Base-by-base conservation (phyloP, 2,329 filamentous ascomycete genomes). In the Gliomastix tumulicola region DNA sequence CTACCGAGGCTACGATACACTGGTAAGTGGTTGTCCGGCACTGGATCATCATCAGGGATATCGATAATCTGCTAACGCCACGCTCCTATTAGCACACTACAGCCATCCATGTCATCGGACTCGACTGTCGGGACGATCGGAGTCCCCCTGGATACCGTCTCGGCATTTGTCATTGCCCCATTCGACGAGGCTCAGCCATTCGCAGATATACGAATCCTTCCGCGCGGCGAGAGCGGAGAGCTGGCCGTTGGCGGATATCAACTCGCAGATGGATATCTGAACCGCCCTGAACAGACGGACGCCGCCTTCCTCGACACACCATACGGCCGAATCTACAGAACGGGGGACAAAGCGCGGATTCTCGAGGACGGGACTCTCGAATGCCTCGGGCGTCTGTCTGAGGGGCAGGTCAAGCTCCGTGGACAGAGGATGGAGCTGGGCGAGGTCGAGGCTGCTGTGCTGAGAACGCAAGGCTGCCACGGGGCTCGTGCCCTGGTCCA, bases 1-100 rank as follows among this genome's bases (percentile, higher is more conserved):
- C 89, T 2, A 96, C 89, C 0, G 89, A 96, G 61, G 87, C 87
- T 7, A 79, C 88, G 0, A 94, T 96, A 39, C 89, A 96, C 54
- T 96, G 75, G 71, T 73, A 51, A 57, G 62, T 45, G n/a, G n/a
- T n/a, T n/a, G n/a, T n/a, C n/a, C n/a, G n/a, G n/a, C n/a, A n/a
- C n/a, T n/a, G n/a, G n/a, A n/a, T n/a, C n/a, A n/a, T n/a, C n/a
- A n/a, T n/a, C n/a, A n/a, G n/a, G n/a, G n/a, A n/a, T n/a, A n/a
- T n/a, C n/a, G n/a, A n/a, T n/a, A n/a, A n/a, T n/a, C n/a, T n/a
- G n/a, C n/a, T n/a, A n/a, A n/a, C n/a, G n/a, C n/a, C n/a, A n/a
- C n/a, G n/a, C n/a, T n/a, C 32, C 32, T 34, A 34, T 34, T 19
- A 74, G 87, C 54, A 94, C 87, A 1, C 59, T 92, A 5, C 81